A percentile compares a stretch with the other conserved stretches of the same genome.
Evolutionary conservation across 1,139 yeast genomes (phyloP).

Genomic region (Torulaspora pretoriensis): DNA sequence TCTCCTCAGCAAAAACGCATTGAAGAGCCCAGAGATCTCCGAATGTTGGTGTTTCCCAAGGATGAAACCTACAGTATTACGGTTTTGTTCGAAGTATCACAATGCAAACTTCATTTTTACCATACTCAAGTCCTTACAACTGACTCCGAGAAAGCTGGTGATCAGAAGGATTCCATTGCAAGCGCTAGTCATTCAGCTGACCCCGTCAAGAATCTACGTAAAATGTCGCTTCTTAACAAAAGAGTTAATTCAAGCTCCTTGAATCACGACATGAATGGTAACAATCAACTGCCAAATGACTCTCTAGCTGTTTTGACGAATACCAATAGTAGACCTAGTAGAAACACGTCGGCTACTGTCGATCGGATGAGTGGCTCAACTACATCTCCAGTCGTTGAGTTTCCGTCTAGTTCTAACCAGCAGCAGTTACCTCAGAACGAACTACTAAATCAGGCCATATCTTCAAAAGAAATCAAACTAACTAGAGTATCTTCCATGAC

Average conservation of each 20-base stretch:
- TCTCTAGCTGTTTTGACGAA: conserved; percentile 3
- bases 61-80: conserved; percentile 23
- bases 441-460: conserved; percentile 16
- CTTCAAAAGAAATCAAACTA: conserved; percentile 59
- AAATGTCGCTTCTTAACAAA: conserved; percentile 23
- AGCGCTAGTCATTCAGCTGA: conserved; percentile 10
- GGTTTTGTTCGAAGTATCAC: conserved; percentile 21
- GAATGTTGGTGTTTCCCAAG: conserved; percentile 28
- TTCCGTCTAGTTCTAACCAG: conserved; percentile 13
- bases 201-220: conserved; percentile 20
- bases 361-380: conserved; percentile 31
- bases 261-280: conserved; percentile 9
- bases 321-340: conserved; percentile 9
- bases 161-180: background rate
- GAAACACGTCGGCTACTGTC: conserved; percentile 22
- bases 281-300: conserved; percentile 1
- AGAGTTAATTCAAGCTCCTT: conserved; percentile 21
- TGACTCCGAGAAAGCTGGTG: conserved; percentile 2
- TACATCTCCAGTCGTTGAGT: conserved; percentile 17
- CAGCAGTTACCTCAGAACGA: conserved; percentile 12
- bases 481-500: conserved; percentile 52
- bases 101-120: conserved; percentile 26
- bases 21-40: conserved; percentile 15
- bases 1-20: conserved; percentile 15
- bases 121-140: conserved; percentile 24